phyloP scores from a whole-genome alignment of 768 basidiomycete species.

The Daedaleopsis sinensis region DNA sequence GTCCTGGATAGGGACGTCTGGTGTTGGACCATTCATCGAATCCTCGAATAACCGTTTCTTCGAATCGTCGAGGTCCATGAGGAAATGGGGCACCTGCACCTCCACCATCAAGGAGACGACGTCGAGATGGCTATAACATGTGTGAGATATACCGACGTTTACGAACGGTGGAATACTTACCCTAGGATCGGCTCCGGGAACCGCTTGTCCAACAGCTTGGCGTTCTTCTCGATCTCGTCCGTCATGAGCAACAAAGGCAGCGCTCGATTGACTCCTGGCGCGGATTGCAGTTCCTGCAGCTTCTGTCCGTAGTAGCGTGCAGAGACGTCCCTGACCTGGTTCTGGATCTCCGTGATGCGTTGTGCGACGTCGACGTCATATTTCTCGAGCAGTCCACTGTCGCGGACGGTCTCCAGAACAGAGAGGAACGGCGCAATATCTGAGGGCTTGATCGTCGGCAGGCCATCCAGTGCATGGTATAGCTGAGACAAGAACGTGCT shows the following conservation, averaged over 20 bases:
- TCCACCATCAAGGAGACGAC: conserved; percentile 77
- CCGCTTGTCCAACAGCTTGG: conserved; percentile 82
- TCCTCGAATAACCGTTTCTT: conserved; percentile 79
- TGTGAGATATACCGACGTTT: not conserved
- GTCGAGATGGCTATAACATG: conserved; percentile 60
- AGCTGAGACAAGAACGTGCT: conserved; percentile 84
- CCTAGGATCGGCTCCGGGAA: conserved; percentile 84
- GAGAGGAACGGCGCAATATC: conserved; percentile 66
- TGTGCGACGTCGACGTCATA: conserved; percentile 74
- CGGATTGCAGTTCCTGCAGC: conserved; percentile 62
- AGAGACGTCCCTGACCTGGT: conserved; percentile 61
- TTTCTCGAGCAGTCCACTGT: conserved; percentile 69
- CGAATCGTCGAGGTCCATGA: conserved; percentile 67
- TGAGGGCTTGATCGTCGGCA: conserved; percentile 73
- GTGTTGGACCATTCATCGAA: conserved; percentile 85
- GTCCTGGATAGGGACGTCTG: conserved; percentile 88
- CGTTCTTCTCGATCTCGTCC: conserved; percentile 85
- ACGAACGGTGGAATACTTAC: conserved; percentile 44
- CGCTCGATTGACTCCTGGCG: conserved; percentile 81
- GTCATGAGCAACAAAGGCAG: conserved; percentile 83
- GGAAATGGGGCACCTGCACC: conserved; percentile 62
- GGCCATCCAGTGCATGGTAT: conserved; percentile 79
- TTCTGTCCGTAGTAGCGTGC: conserved; percentile 64
- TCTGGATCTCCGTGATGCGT: conserved; percentile 68
- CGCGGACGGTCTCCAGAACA: conserved; percentile 72